A percentile compares a stretch with the other conserved stretches of the same genome.
These are phyloP conservation scores for Tolypocladium ophioglossoides DNA, from an alignment of 2,329 filamentous ascomycete species.

Conservation along the genomic window DNA sequence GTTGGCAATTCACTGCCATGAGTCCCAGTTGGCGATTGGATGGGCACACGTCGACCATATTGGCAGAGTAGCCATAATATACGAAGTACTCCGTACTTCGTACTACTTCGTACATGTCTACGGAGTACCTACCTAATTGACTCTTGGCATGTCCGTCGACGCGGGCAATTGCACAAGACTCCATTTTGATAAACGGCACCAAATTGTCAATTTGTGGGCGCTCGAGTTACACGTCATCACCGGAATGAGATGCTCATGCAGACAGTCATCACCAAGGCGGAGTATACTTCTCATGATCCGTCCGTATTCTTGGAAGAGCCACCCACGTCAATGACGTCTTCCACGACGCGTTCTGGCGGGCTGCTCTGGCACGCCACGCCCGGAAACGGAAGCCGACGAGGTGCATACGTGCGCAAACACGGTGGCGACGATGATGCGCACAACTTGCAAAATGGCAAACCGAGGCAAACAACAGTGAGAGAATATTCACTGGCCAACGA, in stretches of 20 bases:
- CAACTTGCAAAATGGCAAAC: neutral
- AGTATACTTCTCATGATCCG: neutral
- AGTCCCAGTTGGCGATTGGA: neutral
- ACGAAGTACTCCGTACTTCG: no score
- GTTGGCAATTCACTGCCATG: neutral
- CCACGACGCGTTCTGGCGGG: neutral
- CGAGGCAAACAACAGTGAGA: neutral
- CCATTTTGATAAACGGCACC: neutral
- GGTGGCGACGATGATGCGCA: neutral
- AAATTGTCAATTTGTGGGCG: neutral
- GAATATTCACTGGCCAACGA: neutral
- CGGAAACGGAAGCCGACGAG: neutral
- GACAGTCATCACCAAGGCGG: neutral
- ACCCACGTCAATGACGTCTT: neutral
- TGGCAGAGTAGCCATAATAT: neutral
- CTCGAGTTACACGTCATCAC: neutral
- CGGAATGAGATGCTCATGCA: neutral
- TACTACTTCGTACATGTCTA: no score
- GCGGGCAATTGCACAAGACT: neutral
- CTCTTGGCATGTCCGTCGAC: neutral
- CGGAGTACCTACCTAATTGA: neutral
- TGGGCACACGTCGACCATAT: neutral
- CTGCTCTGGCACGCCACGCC: neutral
- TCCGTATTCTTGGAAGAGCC: neutral
- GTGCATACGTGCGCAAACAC: no score